Evolutionary conservation across 2,329 filamentous ascomycete species (phyloP).

Genomic region (Colletotrichum ledebouriae): DNA sequence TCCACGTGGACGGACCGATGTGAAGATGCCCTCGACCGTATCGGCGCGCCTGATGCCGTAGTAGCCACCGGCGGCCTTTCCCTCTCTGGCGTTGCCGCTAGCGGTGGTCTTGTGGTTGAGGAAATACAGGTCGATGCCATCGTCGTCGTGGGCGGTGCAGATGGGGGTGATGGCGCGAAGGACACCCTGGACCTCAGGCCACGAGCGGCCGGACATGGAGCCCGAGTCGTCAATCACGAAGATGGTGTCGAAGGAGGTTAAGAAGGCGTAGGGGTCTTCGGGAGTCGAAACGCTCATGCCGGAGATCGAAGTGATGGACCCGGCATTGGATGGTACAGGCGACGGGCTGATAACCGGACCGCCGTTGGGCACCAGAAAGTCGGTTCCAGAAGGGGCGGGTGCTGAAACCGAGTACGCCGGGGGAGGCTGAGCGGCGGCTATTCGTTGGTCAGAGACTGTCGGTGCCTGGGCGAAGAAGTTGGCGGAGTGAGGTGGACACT

Average conservation of each 20-base stretch:
- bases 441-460: conserved; percentile 2
- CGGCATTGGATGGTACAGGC: conserved; percentile 44
- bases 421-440: conserved; percentile 49
- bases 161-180: conserved; percentile 83
- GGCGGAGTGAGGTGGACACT: conserved; percentile 27
- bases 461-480: background rate
- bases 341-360: conserved; percentile 35
- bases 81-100: conserved; percentile 48
- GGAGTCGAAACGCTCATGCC: conserved; percentile 52
- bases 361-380: conserved; percentile 30
- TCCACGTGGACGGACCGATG: conserved; percentile 72
- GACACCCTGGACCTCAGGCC: conserved; percentile 80
- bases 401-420: conserved; percentile 51
- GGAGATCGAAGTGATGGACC: conserved; percentile 37
- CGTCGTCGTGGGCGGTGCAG: conserved; percentile 81
- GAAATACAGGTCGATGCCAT: conserved; percentile 94
- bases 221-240: conserved; percentile 94
- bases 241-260: conserved; percentile 84
- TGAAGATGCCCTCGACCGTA: conserved; percentile 78
- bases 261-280: conserved; percentile 82
- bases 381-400: conserved; percentile 13
- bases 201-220: conserved; percentile 83
- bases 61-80: conserved; percentile 67
- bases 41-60: conserved; percentile 70
- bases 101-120: conserved; percentile 74